phyloP scores from a whole-genome alignment of 2,329 filamentous ascomycete species.

The Rhynchosporium secalis region DNA sequence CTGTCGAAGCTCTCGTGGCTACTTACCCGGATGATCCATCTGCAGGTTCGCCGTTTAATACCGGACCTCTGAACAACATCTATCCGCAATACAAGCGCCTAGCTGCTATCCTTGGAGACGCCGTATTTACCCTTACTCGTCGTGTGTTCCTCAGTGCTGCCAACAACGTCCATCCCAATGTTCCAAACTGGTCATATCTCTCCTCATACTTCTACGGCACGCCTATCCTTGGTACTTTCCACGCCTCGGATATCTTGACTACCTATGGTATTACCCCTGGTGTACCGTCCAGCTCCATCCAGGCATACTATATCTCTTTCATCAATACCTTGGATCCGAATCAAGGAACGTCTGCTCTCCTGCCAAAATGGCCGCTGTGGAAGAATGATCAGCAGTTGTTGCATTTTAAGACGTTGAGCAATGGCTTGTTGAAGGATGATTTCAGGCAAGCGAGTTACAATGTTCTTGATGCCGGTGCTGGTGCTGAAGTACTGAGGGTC shows the following conservation, averaged over 20 bases:
- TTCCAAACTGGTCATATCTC: constrained; percentile 75
- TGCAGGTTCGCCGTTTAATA: constrained; percentile 71
- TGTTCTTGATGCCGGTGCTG: constrained; percentile 41
- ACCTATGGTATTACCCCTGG: constrained; percentile 48
- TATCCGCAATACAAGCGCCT: constrained; percentile 78
- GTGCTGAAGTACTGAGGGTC: constrained; percentile 32
- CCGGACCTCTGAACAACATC: constrained; percentile 64
- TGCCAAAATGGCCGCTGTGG: constrained; percentile 55
- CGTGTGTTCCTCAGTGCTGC: constrained; percentile 60
- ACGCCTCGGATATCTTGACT: constrained; percentile 65
- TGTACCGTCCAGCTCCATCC: constrained; percentile 53
- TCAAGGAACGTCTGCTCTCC: constrained; percentile 38
- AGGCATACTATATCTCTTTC: constrained; percentile 73
- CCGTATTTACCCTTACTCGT: constrained; percentile 72
- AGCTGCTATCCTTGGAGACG: constrained; percentile 72
- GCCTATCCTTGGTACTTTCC: constrained; percentile 74
- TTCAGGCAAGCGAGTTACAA: constrained; percentile 49
- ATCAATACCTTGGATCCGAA: constrained; percentile 72
- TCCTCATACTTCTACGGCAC: constrained; percentile 70
- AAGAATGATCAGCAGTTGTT: constrained; percentile 50
- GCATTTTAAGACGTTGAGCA: constrained; percentile 46
- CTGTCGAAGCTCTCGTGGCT: constrained; percentile 57
- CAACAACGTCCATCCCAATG: constrained; percentile 50
- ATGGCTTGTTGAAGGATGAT: constrained; percentile 47
- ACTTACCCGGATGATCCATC: constrained; percentile 55